Base-by-base conservation (phyloP, 1,284 basidiomycete species). In the Baeospora myosura region DNA sequence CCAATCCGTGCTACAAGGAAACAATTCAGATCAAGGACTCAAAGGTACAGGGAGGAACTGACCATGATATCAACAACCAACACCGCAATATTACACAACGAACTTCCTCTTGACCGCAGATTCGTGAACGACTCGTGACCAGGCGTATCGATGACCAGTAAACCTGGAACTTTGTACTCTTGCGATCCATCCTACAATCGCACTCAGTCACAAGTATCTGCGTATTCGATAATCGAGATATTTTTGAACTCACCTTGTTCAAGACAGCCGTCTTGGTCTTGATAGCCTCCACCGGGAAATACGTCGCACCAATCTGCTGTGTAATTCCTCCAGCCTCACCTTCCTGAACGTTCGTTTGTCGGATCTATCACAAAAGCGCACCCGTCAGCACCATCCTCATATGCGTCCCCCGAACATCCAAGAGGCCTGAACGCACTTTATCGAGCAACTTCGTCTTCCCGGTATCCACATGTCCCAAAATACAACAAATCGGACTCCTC, bases 61-160 rank as follows among this genome's bases (percentile, higher is more conserved):
- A 87, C 87, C 81, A 97, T 97, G 61, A 99, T 97, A 72, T 98
- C 96, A 35, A 99, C 94, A 43, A 99, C 96, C 36, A 99, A 77
- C 53, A 99, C 92, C 50, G 96, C 96, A 53, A 99, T 99, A 68
- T 99, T 98, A 70, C 96, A 98, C 22, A 99, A 74, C 16, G 94
- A 98, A 51, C 90, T 94, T 60, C 96, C 96, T 64, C 96, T 88
- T 21, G 88, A 85, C 43, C 96, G 90, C 59, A 98, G 65, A 63
- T 99, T 99, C 17, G 93, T 94, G 75, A 99, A 99, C 5, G 94
- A 98, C 68, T 98, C 96, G 82, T 99, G 96, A 49, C 96, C 96
- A 41, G 96, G 96, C 2, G 96, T 99, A 64, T 99, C 96, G 57
- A 99, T 98, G 58, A 99, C 67, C 44, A 99, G 76, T 20, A 99